Base-by-base conservation (phyloP, 2,329 filamentous ascomycete genomes). In the Hypoxylon sp. region DNA sequence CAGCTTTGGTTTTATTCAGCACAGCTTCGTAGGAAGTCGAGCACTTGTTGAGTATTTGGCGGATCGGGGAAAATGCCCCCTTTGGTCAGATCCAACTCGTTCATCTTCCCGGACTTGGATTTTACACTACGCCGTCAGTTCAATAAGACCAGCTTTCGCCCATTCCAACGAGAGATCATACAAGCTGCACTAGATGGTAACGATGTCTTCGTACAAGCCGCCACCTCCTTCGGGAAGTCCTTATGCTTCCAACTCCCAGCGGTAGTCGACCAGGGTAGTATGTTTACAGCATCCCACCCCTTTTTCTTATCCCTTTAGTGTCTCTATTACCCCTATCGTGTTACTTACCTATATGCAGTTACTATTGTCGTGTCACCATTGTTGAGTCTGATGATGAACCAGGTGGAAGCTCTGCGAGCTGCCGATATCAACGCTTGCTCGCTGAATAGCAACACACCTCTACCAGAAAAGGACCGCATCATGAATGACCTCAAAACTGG, bases 131-230 rank as follows among this genome's bases (percentile, higher is more conserved):
- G 85, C 33, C 82, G 85, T 36, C 87, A 90, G 30, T 91, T 91
- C 77, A 85, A 85, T 56, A 91, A 91, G 73, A 78, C 80, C 16
- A 78, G 80, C 20, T 91, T 78, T 59, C 72, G 93, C 71, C 93
- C 93, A 9, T 82, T 92, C 36, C 95, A 97, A 76, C 88, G 92
- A 64, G 93, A 98, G 74, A 93, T 97, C 60, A 95, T 98, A 58
- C 84, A 86, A 61, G 91, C 93, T 6, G 92, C 92, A 2, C 83
- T 97, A 7, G 87, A 91, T 59, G 91, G 93, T 14, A 85, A 94
- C 67, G 95, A 98, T 89, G 91, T 98, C 44, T 97, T 97, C 75
- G 86, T 98, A 0, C 95, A 97, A 78, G 95, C 95, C 48, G 92
- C 92, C 57, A 94, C 92, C 2, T 93, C 91, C 8, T 97, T 97